Conservation (phyloP, 345 rosid genomes). For the Rhizophora apiculata region DNA sequence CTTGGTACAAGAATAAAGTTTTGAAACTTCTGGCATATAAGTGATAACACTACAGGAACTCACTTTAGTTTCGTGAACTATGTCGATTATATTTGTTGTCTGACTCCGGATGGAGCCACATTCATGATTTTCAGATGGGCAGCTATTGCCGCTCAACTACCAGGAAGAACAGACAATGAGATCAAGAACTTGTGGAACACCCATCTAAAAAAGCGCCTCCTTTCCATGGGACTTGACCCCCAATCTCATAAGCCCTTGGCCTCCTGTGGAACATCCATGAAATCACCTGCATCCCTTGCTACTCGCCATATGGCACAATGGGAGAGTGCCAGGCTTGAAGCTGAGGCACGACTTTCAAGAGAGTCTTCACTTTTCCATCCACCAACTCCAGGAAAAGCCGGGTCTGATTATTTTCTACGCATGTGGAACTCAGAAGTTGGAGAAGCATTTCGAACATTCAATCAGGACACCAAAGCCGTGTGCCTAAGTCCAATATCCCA, state of each 20-base stretch:
- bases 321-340: constrained; percentile 99
- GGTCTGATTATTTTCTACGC: constrained; percentile 66
- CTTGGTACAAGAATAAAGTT: too few relatives aligned
- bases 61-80: too few relatives aligned
- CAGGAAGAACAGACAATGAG: constrained; percentile 97
- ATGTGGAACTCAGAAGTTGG: constrained; percentile 94
- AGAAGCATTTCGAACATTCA: constrained; percentile 59
- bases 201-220: constrained; percentile 80
- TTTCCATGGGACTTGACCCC: constrained; percentile 87
- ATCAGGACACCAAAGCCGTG: constrained; percentile 25
- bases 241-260: constrained; percentile 69
- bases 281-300: constrained; percentile 51
- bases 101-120: not conserved
- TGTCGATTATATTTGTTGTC: not conserved
- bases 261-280: constrained; percentile 33
- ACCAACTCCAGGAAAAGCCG: constrained; percentile 29
- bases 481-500: constrained; percentile 51
- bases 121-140: constrained; percentile 67
- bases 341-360: constrained; percentile 83
- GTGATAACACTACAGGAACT: too few relatives aligned
- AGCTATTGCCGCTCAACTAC: constrained; percentile 88
- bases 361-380: constrained; percentile 57
- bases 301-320: constrained; percentile 99
- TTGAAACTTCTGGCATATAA: too few relatives aligned
- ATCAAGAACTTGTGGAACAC: constrained; percentile 98